Evolutionary conservation across 495 filamentous ascomycete genomes (phyloP), one percentile per base, ranked within the genome.

Genomic region (Wilcoxina mikolae): DNA sequence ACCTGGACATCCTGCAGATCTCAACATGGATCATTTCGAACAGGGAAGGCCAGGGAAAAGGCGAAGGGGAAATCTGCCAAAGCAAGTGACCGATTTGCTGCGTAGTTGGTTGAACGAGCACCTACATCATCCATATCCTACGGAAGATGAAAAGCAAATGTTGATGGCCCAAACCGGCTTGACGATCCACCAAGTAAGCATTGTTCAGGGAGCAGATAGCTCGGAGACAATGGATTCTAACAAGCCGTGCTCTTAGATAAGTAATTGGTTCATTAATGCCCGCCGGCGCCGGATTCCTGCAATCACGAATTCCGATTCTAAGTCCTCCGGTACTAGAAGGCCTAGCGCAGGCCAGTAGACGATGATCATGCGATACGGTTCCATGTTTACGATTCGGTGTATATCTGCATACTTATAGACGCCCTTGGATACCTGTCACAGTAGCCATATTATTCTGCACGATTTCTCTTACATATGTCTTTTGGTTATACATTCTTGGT

Each of bases 261-360:
- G 84, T 56, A 95, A 95, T 64, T 95, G 87, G 87, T 95, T 94
- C 67, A 95, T 95, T 68, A 95, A 94, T 61, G 86, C 87, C 9
- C 76, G 87, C 50, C 74, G 87, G 43, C 78, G 87, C 39, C 81
- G 86, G 56, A 68, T 89, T n/a, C 85, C 85, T 17, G 69, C 51
- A 9, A 54, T 54, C 9, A 52, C 23, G 28, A 38, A 52, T n/a
- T n/a, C 28, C 28, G 49, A 52, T 20, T 49, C 45, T 3, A 52
- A 27, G 39, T 9, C 31, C 3, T 18, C 27, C 9, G 33, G 29
- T 28, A 12, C 28, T 20, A 17, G 31, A 39, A 52, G 49, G 25
- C 12, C 49, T 9, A 41, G 49, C n/a, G 12, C 49, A 27, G 25
- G 12, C 9, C 49, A 52, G 20, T 52, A 52, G 45, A 27, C 42